Base-by-base conservation (phyloP, 768 basidiomycete genomes). In the Gyrodon lividus region DNA sequence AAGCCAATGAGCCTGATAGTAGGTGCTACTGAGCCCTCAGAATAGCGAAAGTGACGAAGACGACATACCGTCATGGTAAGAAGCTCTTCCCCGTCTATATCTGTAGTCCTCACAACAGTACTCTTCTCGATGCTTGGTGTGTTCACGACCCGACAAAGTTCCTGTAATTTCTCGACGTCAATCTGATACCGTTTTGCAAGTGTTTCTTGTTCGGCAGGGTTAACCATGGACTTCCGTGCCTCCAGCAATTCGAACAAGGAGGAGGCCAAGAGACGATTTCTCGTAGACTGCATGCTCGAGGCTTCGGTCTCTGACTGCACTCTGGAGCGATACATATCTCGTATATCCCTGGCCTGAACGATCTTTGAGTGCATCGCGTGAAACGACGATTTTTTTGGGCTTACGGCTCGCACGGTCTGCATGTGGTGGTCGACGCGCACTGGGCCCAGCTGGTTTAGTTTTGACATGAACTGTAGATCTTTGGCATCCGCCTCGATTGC, bases 401-500 rank as follows among this genome's bases (percentile, higher is more conserved):
- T 61, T 62, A 84, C 86, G 19, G 77, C 68, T 56, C 66, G 76
- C 46, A 80, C 58, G 6, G 74, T 65, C 51, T 74, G 72, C 77
- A 78, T 79, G 62, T 77, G 79, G 58, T 86, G 84, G 59, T 89
- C 81, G 12, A 92, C 87, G 28, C 71, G 74, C 20, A 91, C 89
- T 12, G 79, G 82, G 1, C 89, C 89, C 2, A 92, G 71, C 33
- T 67, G 72, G 57, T 57, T 78, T 44, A 93, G 68, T 57, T 87
- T 89, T 31, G 79, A 74, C 58, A 87, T 65, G 45, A 92, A 79
- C 23, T 89, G 79, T 2, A 87, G 86, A 60, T 93, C 89, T 48
- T 72, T 74, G n/a, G 81, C 76, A 58, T 92, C 88, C 47, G 62
- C 69, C 48, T 81, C 74, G 59, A 89, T 82, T 7, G 72, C 87